phyloP scores from a whole-genome alignment of 2,329 filamentous ascomycete genomes.

The Mycosphaerella sp. region DNA sequence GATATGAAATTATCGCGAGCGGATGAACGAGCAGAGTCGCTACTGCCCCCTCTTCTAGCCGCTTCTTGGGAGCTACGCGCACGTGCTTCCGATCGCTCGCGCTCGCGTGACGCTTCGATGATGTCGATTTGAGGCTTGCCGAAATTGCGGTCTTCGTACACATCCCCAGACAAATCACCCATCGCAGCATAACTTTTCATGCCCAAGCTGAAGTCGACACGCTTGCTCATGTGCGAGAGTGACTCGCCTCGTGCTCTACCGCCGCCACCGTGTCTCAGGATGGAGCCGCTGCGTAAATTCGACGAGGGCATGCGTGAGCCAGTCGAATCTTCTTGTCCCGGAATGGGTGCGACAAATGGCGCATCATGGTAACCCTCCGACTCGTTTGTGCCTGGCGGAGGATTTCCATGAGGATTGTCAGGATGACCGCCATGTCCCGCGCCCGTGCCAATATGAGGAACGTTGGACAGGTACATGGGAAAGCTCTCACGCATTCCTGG shows the following conservation, averaged over 20 bases:
- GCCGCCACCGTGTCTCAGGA: constrained; percentile 35
- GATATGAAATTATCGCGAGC: constrained; percentile 24
- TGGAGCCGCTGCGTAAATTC: constrained; percentile 41
- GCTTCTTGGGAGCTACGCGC: constrained; percentile 21
- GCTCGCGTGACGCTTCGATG: constrained; percentile 30
- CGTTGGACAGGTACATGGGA: constrained; percentile 57
- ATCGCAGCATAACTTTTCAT: constrained; percentile 52
- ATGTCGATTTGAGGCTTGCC: constrained; percentile 40
- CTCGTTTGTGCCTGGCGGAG: constrained; percentile 13
- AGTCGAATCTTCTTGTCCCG: constrained; percentile 15
- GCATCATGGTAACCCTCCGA: constrained; percentile 34
- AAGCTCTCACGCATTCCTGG: constrained; percentile 61
- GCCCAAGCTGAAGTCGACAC: constrained; percentile 65
- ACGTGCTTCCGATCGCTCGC: constrained; percentile 10
- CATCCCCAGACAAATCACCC: constrained; percentile 56
- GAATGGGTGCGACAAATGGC: constrained; percentile 37
- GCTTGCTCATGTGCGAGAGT: constrained; percentile 51
- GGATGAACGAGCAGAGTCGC: constrained; percentile 25
- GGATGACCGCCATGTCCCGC: constrained; percentile 39
- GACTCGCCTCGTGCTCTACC: constrained; percentile 52
- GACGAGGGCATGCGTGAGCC: constrained; percentile 25
- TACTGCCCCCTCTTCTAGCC: constrained; percentile 17
- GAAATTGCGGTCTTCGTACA: constrained; percentile 52
- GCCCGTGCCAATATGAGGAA: constrained; percentile 41
- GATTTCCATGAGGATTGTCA: constrained; percentile 40